A percentile compares a stretch with the other conserved stretches of the same genome.
Conservation (phyloP, 2,329 filamentous ascomycete species). For the Dothistroma septosporum region DNA sequence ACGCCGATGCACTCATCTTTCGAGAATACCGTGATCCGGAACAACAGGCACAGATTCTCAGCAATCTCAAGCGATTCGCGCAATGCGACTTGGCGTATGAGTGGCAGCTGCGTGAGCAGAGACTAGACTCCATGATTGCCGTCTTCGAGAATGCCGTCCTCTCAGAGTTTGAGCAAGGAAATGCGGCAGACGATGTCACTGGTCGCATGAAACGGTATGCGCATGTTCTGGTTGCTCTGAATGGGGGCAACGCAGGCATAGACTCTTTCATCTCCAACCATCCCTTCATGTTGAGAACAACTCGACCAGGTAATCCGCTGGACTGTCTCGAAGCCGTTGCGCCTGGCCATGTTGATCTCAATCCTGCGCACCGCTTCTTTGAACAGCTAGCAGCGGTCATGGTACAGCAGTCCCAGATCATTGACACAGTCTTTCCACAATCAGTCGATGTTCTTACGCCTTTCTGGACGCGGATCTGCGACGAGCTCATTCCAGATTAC, state of each 20-base stretch:
- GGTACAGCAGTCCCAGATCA: conserved; percentile 76
- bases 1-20: conserved; percentile 79
- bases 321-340: conserved; percentile 73
- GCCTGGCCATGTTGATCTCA: conserved; percentile 66
- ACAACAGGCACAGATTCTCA: conserved; percentile 82
- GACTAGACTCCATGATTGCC: conserved; percentile 67
- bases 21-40: conserved; percentile 82
- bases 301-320: conserved; percentile 66
- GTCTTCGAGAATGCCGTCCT: conserved; percentile 90
- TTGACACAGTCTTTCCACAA: conserved; percentile 76
- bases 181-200: conserved; percentile 82
- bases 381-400: conserved; percentile 67
- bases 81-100: conserved; percentile 76
- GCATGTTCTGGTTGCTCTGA: conserved; percentile 74
- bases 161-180: conserved; percentile 88
- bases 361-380: conserved; percentile 79
- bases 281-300: conserved; percentile 70
- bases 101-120: conserved; percentile 66
- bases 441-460: conserved; percentile 66
- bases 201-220: conserved; percentile 87
- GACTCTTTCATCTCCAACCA: conserved; percentile 85
- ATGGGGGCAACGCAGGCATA: conserved; percentile 71
- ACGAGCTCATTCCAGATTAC: conserved; percentile 81
- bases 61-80: conserved; percentile 73
- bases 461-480: conserved; percentile 76